phyloP scores from a whole-genome alignment of 768 basidiomycete genomes.

The Kwoniella dejecticola region DNA sequence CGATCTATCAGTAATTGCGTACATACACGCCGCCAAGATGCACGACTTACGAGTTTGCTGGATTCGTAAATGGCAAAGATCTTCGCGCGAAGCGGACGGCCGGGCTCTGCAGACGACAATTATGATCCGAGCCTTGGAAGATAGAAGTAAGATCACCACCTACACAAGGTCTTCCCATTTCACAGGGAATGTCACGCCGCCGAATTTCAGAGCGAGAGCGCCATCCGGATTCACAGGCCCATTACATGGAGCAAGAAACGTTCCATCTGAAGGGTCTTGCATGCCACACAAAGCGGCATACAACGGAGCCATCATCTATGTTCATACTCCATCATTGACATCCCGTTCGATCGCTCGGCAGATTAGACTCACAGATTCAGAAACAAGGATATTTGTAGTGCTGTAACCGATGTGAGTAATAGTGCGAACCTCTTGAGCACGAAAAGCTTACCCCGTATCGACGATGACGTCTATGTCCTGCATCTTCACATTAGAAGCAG shows the following conservation, averaged over 20 bases:
- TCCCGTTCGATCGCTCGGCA: neutral
- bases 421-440: neutral
- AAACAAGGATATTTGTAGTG: conserved; percentile 3
- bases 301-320: conserved; percentile 13
- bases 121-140: neutral
- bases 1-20: neutral
- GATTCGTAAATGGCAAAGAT: conserved; percentile 2
- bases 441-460: conserved; percentile 13
- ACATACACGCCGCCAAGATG: neutral
- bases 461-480: conserved; percentile 8
- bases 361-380: conserved; percentile 13
- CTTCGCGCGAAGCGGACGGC: neutral
- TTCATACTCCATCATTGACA: neutral
- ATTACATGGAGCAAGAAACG: conserved; percentile 8
- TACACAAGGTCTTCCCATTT: conserved; percentile 16
- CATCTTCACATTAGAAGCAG: neutral
- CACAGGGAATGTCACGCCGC: neutral
- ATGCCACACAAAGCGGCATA: conserved; percentile 7
- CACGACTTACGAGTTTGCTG: conserved; percentile 1
- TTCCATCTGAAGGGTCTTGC: neutral
- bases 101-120: neutral
- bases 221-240: conserved; percentile 9
- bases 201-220: conserved; percentile 12
- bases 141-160: neutral
- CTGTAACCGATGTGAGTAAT: neutral